Conservation (phyloP, 2,329 filamentous ascomycete genomes). For the Fusarium duplospermum region DNA sequence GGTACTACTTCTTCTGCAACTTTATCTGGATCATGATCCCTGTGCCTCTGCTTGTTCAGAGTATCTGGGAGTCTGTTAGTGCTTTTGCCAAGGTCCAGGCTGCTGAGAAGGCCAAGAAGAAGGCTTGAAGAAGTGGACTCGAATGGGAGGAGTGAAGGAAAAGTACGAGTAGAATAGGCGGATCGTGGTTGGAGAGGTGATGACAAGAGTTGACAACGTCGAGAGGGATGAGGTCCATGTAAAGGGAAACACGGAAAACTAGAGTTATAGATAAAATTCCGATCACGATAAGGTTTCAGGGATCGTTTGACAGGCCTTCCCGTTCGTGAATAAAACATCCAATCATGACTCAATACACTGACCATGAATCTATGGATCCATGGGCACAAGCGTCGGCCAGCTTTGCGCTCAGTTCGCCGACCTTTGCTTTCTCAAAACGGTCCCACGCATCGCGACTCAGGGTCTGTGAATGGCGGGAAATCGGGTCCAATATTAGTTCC, state of each 20-base stretch:
- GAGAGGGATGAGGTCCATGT: background rate
- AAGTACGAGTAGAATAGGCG: background rate
- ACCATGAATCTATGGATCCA: too few relatives aligned
- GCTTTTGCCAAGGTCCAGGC: conserved; percentile 46
- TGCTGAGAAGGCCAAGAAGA: conserved; percentile 42
- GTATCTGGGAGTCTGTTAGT: conserved; percentile 39
- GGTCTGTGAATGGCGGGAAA: background rate
- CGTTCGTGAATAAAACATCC: background rate
- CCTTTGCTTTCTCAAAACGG: background rate
- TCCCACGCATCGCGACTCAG: background rate
- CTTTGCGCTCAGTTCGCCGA: background rate
- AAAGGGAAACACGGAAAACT: background rate
- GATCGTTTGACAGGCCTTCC: background rate
- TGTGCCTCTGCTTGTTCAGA: conserved; percentile 45
- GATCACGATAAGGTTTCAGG: background rate
- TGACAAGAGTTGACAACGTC: background rate
- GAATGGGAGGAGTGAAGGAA: background rate
- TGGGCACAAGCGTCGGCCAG: too few relatives aligned
- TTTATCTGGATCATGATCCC: conserved; percentile 66
- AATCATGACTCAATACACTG: background rate
- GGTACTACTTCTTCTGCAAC: conserved; percentile 65
- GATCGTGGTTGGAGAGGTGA: background rate
- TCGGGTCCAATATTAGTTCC: background rate
- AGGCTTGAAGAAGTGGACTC: background rate
- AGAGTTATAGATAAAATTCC: background rate